Conservation (phyloP, 768 basidiomycete genomes). For the Cystofilobasidium capitatum region DNA sequence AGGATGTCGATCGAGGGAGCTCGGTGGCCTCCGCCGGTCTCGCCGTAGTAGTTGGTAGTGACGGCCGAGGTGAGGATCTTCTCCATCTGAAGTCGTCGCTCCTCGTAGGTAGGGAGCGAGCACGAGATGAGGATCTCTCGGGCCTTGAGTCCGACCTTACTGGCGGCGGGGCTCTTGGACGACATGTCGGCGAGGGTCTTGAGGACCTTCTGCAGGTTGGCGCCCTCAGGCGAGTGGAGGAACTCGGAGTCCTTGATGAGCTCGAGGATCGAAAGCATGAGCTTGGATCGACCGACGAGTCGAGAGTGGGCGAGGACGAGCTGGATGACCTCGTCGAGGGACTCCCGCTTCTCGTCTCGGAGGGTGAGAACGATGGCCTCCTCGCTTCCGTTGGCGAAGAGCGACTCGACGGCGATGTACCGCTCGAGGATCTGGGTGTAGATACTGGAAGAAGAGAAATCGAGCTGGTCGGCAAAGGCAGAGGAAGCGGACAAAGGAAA, state of each 20-base stretch:
- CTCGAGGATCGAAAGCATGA: slow-evolving; percentile 76
- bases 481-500: background rate
- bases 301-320: slow-evolving; percentile 93
- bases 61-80: slow-evolving; percentile 80
- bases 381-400: slow-evolving; percentile 24
- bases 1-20: slow-evolving; percentile 76
- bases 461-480: background rate
- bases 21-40: slow-evolving; percentile 55
- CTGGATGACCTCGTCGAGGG: slow-evolving; percentile 74
- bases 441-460: slow-evolving; percentile 2
- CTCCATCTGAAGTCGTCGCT: slow-evolving; percentile 89
- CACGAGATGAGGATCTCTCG: slow-evolving; percentile 93
- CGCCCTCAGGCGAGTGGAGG: slow-evolving; percentile 65
- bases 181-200: slow-evolving; percentile 58
- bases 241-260: slow-evolving; percentile 73
- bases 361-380: slow-evolving; percentile 40
- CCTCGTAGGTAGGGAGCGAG: slow-evolving; percentile 94
- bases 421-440: slow-evolving; percentile 21
- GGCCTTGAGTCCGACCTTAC: slow-evolving; percentile 81
- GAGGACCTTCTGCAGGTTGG: slow-evolving; percentile 52
- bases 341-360: slow-evolving; percentile 83
- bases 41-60: slow-evolving; percentile 79
- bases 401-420: slow-evolving; percentile 25
- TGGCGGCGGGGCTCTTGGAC: slow-evolving; percentile 69
- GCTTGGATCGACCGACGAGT: slow-evolving; percentile 80